phyloP scores from a whole-genome alignment of 2,329 filamentous ascomycete species.

The Colletotrichum lentis region DNA sequence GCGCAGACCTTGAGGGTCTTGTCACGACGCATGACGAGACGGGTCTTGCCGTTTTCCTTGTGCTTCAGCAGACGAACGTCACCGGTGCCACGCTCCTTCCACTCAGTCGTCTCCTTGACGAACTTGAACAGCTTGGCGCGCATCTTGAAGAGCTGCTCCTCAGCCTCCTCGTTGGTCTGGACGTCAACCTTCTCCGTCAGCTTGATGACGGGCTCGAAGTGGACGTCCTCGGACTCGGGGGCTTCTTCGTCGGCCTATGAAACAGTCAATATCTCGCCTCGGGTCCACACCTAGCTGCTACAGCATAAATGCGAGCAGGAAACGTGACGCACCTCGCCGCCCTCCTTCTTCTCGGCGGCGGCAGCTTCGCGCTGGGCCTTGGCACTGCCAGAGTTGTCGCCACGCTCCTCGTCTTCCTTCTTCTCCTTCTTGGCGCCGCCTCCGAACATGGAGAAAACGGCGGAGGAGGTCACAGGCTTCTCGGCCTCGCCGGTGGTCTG shows the following conservation, averaged over 20 bases:
- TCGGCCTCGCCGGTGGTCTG: constrained; percentile 42
- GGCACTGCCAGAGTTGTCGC: constrained; percentile 88
- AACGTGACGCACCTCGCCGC: constrained; percentile 57
- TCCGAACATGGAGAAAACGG: constrained; percentile 98
- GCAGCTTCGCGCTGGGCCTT: constrained; percentile 77
- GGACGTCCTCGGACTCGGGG: constrained; percentile 88
- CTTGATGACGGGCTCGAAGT: constrained; percentile 96
- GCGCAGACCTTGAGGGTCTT: constrained; percentile 99
- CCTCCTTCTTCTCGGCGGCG: constrained; percentile 63
- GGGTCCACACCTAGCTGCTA: not conserved
- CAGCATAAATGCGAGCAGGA: not conserved
- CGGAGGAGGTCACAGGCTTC: constrained; percentile 63
- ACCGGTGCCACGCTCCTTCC: constrained; percentile 99
- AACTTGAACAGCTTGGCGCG: constrained; percentile 99
- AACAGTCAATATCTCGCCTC: constrained; percentile 25
- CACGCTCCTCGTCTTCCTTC: constrained; percentile 83
- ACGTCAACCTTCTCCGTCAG: constrained; percentile 96
- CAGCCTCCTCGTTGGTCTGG: constrained; percentile 97
- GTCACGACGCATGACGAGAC: constrained; percentile 97
- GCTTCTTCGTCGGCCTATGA: constrained; percentile 73
- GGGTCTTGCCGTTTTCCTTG: constrained; percentile 97
- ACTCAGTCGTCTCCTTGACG: constrained; percentile 88
- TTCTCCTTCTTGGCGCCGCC: constrained; percentile 97
- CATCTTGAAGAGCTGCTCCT: constrained; percentile 99
- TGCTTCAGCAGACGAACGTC: constrained; percentile 97